phyloP scores from a whole-genome alignment of 176 grass and related monocot genomes.

The Hordeum vulgare region DNA sequence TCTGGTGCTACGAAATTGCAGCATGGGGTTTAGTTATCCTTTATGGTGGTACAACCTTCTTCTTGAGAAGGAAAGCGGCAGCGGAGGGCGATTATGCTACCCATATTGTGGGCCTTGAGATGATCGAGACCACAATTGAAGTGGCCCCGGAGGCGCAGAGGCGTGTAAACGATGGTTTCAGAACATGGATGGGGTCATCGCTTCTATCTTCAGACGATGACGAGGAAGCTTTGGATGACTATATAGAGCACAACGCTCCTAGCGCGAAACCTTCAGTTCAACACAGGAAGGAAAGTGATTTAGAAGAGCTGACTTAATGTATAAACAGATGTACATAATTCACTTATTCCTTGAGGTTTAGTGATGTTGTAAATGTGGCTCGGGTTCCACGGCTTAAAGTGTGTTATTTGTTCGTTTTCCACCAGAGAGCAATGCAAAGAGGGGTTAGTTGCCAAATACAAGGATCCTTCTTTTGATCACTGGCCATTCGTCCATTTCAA shows the following conservation, averaged over 20 bases:
- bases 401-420: slow-evolving; percentile 33
- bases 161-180: slow-evolving; percentile 80
- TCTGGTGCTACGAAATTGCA: slow-evolving; percentile 92
- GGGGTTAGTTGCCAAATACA: not conserved
- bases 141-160: slow-evolving; percentile 68
- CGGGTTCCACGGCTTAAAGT: slow-evolving; percentile 12
- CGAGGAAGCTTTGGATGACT: slow-evolving; percentile 75
- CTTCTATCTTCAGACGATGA: slow-evolving; percentile 89
- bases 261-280: slow-evolving; percentile 19
- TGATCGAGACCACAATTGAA: slow-evolving; percentile 58
- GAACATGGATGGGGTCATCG: slow-evolving; percentile 91
- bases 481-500: not conserved
- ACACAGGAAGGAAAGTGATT: slow-evolving; percentile 27
- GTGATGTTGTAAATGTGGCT: slow-evolving; percentile 33
- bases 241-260: slow-evolving; percentile 49
- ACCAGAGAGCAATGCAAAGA: not conserved
- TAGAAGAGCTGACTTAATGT: slow-evolving; percentile 43
- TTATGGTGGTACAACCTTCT: slow-evolving; percentile 71
- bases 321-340: slow-evolving; percentile 42
- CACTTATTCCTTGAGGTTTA: slow-evolving; percentile 29
- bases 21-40: slow-evolving; percentile 82
- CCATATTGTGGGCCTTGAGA: slow-evolving; percentile 74
- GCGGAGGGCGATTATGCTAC: slow-evolving; percentile 51
- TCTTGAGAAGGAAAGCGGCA: slow-evolving; percentile 76
- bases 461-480: not conserved